These are phyloP conservation scores for Apophysomyces ossiformis DNA, from an alignment of 371 early-diverging fungal genomes.

Conservation along the genomic window DNA sequence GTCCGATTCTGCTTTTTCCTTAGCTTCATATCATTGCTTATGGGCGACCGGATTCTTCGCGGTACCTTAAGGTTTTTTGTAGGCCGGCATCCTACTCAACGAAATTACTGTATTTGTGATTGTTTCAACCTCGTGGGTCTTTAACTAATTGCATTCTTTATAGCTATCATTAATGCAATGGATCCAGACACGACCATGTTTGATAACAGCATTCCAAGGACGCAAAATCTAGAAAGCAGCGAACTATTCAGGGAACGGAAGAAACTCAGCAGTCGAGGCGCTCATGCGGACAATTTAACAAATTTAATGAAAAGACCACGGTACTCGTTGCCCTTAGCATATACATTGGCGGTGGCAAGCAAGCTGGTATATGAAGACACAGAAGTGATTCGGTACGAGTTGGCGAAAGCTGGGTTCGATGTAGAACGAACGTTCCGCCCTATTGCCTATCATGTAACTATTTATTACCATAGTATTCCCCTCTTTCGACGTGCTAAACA, in stretches of 20 bases:
- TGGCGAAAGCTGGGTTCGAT: constrained; percentile 60
- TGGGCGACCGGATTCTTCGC: constrained; percentile 44
- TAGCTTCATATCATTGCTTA: constrained; percentile 39
- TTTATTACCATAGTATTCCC: not conserved
- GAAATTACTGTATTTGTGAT: constrained; percentile 34
- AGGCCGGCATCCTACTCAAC: constrained; percentile 36
- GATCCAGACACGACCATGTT: constrained; percentile 34
- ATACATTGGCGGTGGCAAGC: constrained; percentile 58
- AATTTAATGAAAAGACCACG: constrained; percentile 10
- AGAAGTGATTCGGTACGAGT: constrained; percentile 58
- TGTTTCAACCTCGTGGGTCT: not conserved
- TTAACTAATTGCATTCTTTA: not conserved
- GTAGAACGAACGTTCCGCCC: constrained; percentile 54
- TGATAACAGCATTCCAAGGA: constrained; percentile 17
- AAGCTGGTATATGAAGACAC: constrained; percentile 65
- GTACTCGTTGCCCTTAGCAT: constrained; percentile 58
- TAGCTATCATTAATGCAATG: constrained; percentile 44
- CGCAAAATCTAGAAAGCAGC: constrained; percentile 12
- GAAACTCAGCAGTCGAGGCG: not conserved
- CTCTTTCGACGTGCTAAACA: not conserved
- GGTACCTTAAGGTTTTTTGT: constrained; percentile 33
- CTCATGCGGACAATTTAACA: not conserved
- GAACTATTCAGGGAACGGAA: constrained; percentile 12
- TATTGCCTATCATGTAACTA: constrained; percentile 58
- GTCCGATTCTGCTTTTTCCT: constrained; percentile 44